A percentile compares a stretch with the other conserved stretches of the same genome.
These are phyloP conservation scores for Pinus albicaulis DNA, from an alignment of 75 land plant species.

Conservation along the genomic window DNA sequence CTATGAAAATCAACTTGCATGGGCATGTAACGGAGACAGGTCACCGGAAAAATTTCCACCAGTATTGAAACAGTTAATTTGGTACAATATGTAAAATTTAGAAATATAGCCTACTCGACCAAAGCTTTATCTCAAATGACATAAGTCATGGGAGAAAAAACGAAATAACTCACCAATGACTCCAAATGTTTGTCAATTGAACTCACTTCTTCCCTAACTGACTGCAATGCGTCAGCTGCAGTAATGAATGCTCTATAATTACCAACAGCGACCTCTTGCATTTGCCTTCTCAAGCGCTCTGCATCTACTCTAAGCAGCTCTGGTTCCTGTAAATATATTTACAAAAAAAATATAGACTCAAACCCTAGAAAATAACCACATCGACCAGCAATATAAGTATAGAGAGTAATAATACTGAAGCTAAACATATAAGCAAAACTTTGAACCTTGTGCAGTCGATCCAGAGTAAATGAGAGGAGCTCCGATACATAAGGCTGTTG, in stretches of 20 bases:
- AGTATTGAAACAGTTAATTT: not conserved
- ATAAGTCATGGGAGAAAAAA: not conserved
- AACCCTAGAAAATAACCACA: not conserved
- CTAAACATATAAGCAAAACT: not conserved
- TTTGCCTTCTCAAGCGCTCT: conserved; percentile 84
- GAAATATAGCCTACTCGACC: not conserved
- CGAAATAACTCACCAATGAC: conserved; percentile 47
- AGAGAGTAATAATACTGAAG: too few species aligned
- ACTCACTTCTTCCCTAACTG: conserved; percentile 69
- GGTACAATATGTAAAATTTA: not conserved
- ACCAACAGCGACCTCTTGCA: conserved; percentile 98
- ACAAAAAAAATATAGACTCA: not conserved
- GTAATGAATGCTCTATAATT: conserved; percentile 92
- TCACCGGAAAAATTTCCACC: not conserved
- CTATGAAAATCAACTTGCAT: too few species aligned
- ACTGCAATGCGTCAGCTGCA: conserved; percentile 85
- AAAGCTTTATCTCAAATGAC: too few species aligned
- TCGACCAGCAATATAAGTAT: too few species aligned
- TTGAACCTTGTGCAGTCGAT: conserved; percentile 93
- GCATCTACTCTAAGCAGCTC: conserved; percentile 96
- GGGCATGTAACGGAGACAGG: too few species aligned
- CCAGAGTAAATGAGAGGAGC: conserved; percentile 94
- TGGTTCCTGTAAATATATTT: conserved; percentile 81
- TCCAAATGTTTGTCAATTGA: conserved; percentile 82
- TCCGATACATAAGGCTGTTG: conserved; percentile 96